A percentile compares a stretch with the other conserved stretches of the same genome.
Conservation (phyloP, 768 basidiomycete genomes). For the Trametes gibbosa region DNA sequence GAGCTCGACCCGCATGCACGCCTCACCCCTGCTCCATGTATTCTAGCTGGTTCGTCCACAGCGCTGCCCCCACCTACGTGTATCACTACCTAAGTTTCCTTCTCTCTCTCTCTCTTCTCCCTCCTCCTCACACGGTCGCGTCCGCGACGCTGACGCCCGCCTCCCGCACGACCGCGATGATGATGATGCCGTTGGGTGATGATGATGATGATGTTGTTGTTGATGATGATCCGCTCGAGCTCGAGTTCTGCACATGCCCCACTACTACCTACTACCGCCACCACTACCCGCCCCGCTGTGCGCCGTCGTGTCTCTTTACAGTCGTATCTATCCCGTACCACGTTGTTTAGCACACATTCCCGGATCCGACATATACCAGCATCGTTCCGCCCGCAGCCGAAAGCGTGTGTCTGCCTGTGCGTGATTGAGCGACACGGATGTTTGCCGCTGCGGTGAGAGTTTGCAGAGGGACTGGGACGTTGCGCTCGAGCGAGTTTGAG, state of each 20-base stretch:
- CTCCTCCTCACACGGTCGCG: neutral
- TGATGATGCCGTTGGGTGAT: too few relatives aligned
- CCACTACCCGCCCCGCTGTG: neutral
- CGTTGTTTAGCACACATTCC: neutral
- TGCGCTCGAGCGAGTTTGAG: too few relatives aligned
- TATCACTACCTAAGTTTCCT: conserved; percentile 16
- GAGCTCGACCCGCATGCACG: too few relatives aligned
- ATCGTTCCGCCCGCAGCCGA: too few relatives aligned
- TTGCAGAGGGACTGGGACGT: too few relatives aligned
- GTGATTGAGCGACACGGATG: too few relatives aligned
- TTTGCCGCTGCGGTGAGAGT: too few relatives aligned
- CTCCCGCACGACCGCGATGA: neutral
- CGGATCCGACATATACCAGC: conserved; percentile 8
- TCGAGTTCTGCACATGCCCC: neutral
- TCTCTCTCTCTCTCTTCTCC: neutral
- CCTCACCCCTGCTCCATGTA: conserved; percentile 2
- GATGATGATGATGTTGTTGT: too few relatives aligned
- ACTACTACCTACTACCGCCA: neutral
- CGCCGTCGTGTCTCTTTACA: conserved; percentile 12
- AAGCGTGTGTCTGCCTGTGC: neutral
- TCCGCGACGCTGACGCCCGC: neutral
- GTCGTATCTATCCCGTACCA: conserved; percentile 11
- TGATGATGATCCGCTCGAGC: too few relatives aligned
- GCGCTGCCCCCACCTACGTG: conserved; percentile 9
- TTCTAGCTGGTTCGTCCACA: conserved; percentile 9